Percentiles rank a stretch among this genome's conserved stretches.
phyloP scores from a whole-genome alignment of 192 early-diverging fungal genomes.

The Chytriomyces sp. region DNA sequence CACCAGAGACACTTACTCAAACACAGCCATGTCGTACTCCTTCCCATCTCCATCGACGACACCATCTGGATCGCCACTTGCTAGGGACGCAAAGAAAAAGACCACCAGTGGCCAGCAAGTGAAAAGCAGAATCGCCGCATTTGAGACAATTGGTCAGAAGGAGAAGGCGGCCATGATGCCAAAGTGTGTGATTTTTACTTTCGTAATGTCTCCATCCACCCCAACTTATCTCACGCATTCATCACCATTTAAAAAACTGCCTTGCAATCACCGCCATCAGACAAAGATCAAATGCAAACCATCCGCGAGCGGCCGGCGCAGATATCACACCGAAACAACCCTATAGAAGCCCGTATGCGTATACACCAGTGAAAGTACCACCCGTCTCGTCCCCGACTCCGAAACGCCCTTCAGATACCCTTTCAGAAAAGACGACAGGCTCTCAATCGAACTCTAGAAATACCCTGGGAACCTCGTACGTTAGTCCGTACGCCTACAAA shows the following conservation, averaged over 20 bases:
- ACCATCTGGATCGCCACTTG: background rate
- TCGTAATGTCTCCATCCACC: background rate
- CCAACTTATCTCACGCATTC: no score
- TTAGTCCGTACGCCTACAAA: slow-evolving; percentile 32
- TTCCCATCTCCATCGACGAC: background rate
- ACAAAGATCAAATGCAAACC: background rate
- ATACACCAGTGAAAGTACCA: background rate
- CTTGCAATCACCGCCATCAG: background rate
- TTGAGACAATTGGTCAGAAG: background rate
- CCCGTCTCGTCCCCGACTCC: background rate
- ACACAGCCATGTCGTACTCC: background rate
- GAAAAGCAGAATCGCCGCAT: background rate
- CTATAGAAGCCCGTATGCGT: slow-evolving; percentile 23
- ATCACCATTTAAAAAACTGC: background rate
- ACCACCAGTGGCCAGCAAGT: background rate
- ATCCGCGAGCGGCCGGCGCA: background rate
- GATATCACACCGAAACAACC: slow-evolving; percentile 9
- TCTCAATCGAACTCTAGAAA: slow-evolving; percentile 6
- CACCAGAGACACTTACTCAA: background rate
- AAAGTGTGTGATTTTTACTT: background rate
- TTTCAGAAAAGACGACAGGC: background rate
- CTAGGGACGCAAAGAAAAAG: background rate
- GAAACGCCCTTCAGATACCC: background rate
- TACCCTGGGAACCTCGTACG: slow-evolving; percentile 13
- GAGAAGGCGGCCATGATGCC: background rate